Conservation (phyloP, 805 yeast species). For the Candida multigemmis region DNA sequence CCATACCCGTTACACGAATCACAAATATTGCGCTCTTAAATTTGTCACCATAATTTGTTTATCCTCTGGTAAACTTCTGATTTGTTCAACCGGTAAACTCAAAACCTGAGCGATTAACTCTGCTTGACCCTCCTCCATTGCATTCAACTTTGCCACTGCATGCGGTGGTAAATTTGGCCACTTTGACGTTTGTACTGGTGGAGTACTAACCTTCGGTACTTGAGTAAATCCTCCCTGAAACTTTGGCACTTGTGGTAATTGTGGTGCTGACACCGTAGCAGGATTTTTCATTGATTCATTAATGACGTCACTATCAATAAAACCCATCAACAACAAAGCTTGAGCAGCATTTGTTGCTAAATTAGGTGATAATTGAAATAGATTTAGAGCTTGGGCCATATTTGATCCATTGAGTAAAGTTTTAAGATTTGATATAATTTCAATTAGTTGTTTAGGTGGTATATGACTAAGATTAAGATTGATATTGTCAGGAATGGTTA, state of each 20-base stretch:
- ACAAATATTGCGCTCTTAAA: slow-evolving; percentile 46
- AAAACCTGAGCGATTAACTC: slow-evolving; percentile 46
- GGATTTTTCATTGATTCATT: slow-evolving; percentile 37
- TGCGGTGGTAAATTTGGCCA: slow-evolving; percentile 42
- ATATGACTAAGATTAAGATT: slow-evolving; percentile 53
- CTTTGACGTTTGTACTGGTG: slow-evolving; percentile 14
- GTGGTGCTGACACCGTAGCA: slow-evolving; percentile 7
- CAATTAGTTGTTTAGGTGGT: slow-evolving; percentile 65
- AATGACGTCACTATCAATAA: slow-evolving; percentile 63
- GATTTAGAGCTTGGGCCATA: slow-evolving; percentile 40
- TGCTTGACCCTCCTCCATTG: slow-evolving; percentile 50
- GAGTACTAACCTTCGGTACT: slow-evolving; percentile 1
- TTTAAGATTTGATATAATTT: slow-evolving; percentile 59
- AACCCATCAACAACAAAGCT: slow-evolving; percentile 68
- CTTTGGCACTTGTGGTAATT: slow-evolving; percentile 1
- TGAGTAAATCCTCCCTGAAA: slow-evolving; percentile 3
- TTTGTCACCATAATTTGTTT: slow-evolving; percentile 48
- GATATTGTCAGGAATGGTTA: slow-evolving; percentile 46
- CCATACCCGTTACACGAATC: no score
- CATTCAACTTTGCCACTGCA: slow-evolving; percentile 41
- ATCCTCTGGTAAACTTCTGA: slow-evolving; percentile 39
- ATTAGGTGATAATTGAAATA: slow-evolving; percentile 44
- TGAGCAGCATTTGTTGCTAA: slow-evolving; percentile 65
- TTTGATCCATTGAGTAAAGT: slow-evolving; percentile 43
- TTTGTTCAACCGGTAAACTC: slow-evolving; percentile 40